phyloP scores from a whole-genome alignment of 495 filamentous ascomycete genomes.

The Aspergillus carlsbadensis region DNA sequence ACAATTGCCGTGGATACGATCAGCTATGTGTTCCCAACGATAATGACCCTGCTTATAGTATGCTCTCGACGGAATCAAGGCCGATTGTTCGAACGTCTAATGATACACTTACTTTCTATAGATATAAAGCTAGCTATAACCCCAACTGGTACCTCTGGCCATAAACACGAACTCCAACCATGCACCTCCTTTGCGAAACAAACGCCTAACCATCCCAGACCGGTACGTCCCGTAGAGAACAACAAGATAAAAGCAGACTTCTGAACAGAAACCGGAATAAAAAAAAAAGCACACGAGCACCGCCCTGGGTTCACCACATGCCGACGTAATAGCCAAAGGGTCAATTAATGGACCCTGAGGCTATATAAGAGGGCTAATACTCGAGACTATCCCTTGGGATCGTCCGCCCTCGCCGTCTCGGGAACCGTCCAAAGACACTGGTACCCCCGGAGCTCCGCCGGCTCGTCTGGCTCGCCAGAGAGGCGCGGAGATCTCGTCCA shows the following conservation, averaged over 20 bases:
- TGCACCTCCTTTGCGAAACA: neutral
- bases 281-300: too few species aligned
- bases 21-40: neutral
- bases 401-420: slow-evolving; percentile 29
- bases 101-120: neutral
- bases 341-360: neutral
- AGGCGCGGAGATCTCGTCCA: slow-evolving; percentile 34
- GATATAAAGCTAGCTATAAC: neutral
- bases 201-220: neutral
- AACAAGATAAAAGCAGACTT: neutral
- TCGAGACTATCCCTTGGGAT: slow-evolving; percentile 44
- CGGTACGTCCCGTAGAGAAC: neutral
- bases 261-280: too few species aligned
- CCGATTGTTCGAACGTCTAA: neutral
- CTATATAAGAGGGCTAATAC: slow-evolving; percentile 11
- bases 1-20: too few species aligned
- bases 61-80: too few species aligned
- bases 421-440: slow-evolving; percentile 35
- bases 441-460: slow-evolving; percentile 20
- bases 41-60: too few species aligned
- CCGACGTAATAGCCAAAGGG: neutral
- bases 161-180: neutral
- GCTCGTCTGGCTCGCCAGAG: slow-evolving; percentile 42
- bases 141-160: neutral
- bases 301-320: neutral